Evolutionary conservation across 2,329 filamentous ascomycete genomes (phyloP).

Genomic region (Paracorniculantispora psalliotae): DNA sequence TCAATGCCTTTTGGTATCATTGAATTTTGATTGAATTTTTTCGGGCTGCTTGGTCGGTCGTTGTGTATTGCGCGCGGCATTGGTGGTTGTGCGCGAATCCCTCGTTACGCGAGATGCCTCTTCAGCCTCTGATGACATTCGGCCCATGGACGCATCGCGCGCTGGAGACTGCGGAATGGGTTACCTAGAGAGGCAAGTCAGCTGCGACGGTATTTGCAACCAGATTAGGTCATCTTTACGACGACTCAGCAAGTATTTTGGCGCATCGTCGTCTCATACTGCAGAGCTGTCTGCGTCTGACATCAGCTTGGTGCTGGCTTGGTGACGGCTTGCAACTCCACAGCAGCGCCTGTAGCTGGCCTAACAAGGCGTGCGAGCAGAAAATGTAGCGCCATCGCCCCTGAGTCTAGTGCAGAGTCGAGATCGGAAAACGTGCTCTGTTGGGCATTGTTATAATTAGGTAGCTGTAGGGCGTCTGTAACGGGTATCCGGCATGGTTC

Average conservation of each 20-base stretch:
- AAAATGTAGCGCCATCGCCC: no score
- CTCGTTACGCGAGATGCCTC: neutral
- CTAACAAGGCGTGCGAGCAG: neutral
- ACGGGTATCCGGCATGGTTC: neutral
- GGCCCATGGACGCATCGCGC: neutral
- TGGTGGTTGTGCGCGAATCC: neutral
- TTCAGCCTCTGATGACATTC: neutral
- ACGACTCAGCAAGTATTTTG: neutral
- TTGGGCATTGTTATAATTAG: neutral
- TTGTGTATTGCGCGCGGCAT: neutral
- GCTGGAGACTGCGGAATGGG: neutral
- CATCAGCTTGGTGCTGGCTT: conserved; percentile 1
- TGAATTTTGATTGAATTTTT: neutral
- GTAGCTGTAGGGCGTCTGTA: neutral
- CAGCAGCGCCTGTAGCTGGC: neutral
- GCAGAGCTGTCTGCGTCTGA: neutral
- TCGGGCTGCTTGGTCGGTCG: neutral
- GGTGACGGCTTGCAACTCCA: neutral
- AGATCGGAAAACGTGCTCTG: neutral
- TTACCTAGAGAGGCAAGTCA: conserved; percentile 10
- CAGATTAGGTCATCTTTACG: conserved; percentile 9
- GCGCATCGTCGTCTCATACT: neutral
- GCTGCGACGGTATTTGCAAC: conserved; percentile 1
- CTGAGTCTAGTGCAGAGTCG: neutral
- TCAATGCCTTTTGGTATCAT: neutral